Percentiles rank a stretch among this genome's conserved stretches.
Evolutionary conservation across 2,329 filamentous ascomycete genomes (phyloP).

Genomic region (Sordariomycetes sp.): DNA sequence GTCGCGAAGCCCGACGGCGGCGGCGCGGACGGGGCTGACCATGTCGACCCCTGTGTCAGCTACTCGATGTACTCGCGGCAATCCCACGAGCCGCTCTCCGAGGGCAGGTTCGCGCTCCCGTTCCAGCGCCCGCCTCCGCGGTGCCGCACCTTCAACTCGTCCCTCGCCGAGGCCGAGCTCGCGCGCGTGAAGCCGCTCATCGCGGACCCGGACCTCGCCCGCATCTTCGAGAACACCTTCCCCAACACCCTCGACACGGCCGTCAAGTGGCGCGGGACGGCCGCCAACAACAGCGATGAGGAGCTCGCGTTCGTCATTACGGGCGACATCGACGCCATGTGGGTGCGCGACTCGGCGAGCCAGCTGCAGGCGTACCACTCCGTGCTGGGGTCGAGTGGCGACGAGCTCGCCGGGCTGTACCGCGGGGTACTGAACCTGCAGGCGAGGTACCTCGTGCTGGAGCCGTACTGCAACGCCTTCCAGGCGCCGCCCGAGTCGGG

Average conservation of each 20-base stretch:
- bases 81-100: constrained; percentile 58
- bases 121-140: constrained; percentile 66
- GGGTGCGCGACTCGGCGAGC: constrained; percentile 75
- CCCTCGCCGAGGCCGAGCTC: constrained; percentile 7
- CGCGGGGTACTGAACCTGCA: constrained; percentile 64
- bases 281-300: constrained; percentile 40
- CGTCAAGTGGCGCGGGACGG: constrained; percentile 61
- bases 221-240: constrained; percentile 75
- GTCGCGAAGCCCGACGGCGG: background rate
- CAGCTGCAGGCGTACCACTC: constrained; percentile 60
- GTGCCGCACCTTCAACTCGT: constrained; percentile 56
- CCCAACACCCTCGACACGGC: constrained; percentile 78
- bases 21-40: too few species aligned
- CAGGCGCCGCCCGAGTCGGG: constrained; percentile 72
- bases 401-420: constrained; percentile 54
- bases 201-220: constrained; percentile 53
- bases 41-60: constrained; percentile 2
- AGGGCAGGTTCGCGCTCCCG: constrained; percentile 65
- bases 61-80: constrained; percentile 6
- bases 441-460: constrained; percentile 53
- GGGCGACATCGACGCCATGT: constrained; percentile 78
- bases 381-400: constrained; percentile 39
- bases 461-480: constrained; percentile 84
- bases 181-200: constrained; percentile 25
- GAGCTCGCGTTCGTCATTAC: constrained; percentile 71